Evolutionary conservation across 2,329 filamentous ascomycete species (phyloP).

Genomic region (Venturia oleaginea): DNA sequence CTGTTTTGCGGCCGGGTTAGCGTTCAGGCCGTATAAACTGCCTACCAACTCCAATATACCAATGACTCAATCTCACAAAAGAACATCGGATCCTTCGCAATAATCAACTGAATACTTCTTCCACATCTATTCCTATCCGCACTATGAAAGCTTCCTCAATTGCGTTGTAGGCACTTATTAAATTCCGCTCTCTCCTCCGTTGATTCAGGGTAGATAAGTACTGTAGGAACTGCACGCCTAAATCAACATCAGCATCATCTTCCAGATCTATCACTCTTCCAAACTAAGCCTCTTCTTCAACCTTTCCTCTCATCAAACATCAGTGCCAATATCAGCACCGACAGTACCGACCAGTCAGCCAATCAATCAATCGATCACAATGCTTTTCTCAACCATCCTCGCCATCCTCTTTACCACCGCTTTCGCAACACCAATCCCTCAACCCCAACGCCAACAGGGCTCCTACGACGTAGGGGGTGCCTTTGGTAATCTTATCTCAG

Average conservation of each 20-base stretch:
- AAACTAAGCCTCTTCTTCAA: no score
- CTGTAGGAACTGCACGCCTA: not conserved
- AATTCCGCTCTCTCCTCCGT: not conserved
- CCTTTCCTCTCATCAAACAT: not conserved
- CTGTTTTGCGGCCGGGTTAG: not conserved
- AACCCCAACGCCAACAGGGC: not conserved
- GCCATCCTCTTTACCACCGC: not conserved
- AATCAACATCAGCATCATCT: not conserved
- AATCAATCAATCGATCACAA: not conserved
- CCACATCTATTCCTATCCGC: not conserved
- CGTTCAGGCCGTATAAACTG: not conserved
- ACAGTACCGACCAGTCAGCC: no score
- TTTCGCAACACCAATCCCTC: not conserved
- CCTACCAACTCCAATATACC: not conserved
- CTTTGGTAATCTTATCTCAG: not conserved
- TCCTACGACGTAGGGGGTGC: not conserved
- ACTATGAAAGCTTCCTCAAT: not conserved
- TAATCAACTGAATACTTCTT: not conserved
- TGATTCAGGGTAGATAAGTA: not conserved
- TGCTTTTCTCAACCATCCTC: not conserved
- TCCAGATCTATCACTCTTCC: not conserved
- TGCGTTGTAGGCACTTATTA: not conserved
- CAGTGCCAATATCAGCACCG: not conserved
- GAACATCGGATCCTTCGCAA: not conserved
- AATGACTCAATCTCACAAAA: not conserved